A percentile compares a stretch with the other conserved stretches of the same genome.
Evolutionary conservation across 768 basidiomycete genomes (phyloP).

Genomic region (Mycena galopus): DNA sequence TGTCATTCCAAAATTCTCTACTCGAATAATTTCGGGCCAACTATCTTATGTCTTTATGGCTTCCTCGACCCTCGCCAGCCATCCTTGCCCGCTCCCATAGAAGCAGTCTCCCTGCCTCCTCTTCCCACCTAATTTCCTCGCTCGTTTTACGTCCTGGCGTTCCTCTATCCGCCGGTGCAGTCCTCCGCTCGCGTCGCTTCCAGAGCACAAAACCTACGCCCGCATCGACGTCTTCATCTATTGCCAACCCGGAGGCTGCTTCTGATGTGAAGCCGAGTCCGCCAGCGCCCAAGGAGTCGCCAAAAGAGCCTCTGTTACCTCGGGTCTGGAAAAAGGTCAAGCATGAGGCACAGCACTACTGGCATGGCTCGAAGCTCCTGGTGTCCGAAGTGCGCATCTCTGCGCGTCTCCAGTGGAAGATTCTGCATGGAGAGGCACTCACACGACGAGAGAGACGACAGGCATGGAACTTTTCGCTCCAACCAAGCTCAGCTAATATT

Average conservation of each 20-base stretch:
- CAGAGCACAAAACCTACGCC: slow-evolving; percentile 51
- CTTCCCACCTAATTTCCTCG: slow-evolving; percentile 44
- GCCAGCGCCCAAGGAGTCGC: slow-evolving; percentile 59
- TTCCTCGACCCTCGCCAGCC: slow-evolving; percentile 68
- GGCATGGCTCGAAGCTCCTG: slow-evolving; percentile 95
- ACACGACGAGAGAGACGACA: slow-evolving; percentile 95
- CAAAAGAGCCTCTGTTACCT: slow-evolving; percentile 60
- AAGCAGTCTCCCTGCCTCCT: slow-evolving; percentile 44
- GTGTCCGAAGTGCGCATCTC: slow-evolving; percentile 96
- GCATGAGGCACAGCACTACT: slow-evolving; percentile 96
- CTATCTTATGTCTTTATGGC: slow-evolving; percentile 78
- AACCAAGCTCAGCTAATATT: slow-evolving; percentile 15
- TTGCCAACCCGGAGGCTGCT: slow-evolving; percentile 42
- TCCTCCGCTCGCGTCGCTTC: slow-evolving; percentile 44
- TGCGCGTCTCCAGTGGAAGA: slow-evolving; percentile 88
- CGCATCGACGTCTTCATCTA: slow-evolving; percentile 35
- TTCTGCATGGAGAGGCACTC: slow-evolving; percentile 90
- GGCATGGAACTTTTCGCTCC: slow-evolving; percentile 56
- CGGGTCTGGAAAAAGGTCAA: slow-evolving; percentile 94
- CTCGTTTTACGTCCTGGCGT: slow-evolving; percentile 37
- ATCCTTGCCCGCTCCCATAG: slow-evolving; percentile 57
- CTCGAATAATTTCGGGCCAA: slow-evolving; percentile 22
- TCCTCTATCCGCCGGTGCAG: slow-evolving; percentile 18
- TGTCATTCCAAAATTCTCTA: slow-evolving; percentile 20
- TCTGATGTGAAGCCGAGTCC: slow-evolving; percentile 63